Base-by-base conservation (phyloP, 768 basidiomycete genomes). In the Leccinum subtestaceum region DNA sequence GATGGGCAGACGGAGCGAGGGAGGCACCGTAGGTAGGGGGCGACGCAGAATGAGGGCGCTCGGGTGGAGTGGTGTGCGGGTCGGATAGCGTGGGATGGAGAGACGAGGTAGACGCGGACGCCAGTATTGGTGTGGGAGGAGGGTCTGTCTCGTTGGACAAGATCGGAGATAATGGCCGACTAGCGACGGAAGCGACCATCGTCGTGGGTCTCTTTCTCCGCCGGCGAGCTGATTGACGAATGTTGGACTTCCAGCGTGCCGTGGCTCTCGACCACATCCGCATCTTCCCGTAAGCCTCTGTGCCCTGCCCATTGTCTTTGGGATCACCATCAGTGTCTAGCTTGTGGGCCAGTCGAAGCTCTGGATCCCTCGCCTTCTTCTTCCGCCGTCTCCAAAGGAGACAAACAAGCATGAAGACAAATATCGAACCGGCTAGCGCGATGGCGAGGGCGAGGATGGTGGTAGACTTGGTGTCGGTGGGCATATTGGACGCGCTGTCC, bases 231-330 rank as follows among this genome's bases (percentile, higher is more conserved):
- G 82, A 75, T 57, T 82, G 77, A 27, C 84, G 82, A 10, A 83
- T 79, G 54, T 85, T 84, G 3, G 81, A 82, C 62, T 78, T 84
- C 89, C 89, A 92, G 47, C 86, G 80, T 8, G 84, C 84, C 2
- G 82, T 84, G 2, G 88, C 88, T 59, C 74, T 79, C 1, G 80
- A 78, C 88, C 87, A 89, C 51, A 85, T 65, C 63, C 81, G 84
- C 69, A 86, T 81, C 60, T 82, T 82, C 5, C 69, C 68, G 54
- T 77, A 81, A 8, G 72, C 69, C 50, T 84, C 82, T 60, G 76
- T 79, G 60, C 84, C 80, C 10, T 72, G 70, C 5, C 62, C 68
- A 48, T 70, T 75, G 38, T 71, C 73, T 23, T 68, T 72, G 11
- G 75, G 53, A 36, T 53, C 43, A 34, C 62, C 70, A 2, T 72